Conservation (phyloP, 106 monocot species). For the Allium cepa region DNA sequence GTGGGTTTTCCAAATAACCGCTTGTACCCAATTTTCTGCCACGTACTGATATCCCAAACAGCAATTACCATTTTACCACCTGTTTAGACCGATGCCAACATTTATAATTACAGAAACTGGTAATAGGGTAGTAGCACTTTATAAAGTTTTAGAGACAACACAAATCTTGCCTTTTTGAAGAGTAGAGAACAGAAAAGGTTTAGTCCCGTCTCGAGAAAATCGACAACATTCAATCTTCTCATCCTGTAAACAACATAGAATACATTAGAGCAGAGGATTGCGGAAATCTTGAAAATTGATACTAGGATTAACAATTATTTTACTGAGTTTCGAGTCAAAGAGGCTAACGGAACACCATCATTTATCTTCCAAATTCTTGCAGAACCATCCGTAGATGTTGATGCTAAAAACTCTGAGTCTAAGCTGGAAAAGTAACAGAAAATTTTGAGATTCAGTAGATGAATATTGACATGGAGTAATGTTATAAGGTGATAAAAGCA, state of each 20-base stretch:
- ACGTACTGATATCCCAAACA: conserved; percentile 92
- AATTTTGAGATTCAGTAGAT: background rate
- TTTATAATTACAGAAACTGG: background rate
- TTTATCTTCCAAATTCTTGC: conserved; percentile 94
- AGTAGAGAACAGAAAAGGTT: conserved; percentile 89
- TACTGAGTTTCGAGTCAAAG: conserved; percentile 66
- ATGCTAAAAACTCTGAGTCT: conserved; percentile 85
- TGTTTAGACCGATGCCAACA: conserved; percentile 15
- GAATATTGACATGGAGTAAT: too few species aligned
- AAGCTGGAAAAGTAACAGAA: conserved; percentile 44
- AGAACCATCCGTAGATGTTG: conserved; percentile 88
- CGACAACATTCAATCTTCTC: conserved; percentile 97
- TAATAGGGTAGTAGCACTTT: background rate
- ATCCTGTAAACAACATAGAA: conserved; percentile 35
- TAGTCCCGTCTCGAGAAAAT: conserved; percentile 93
- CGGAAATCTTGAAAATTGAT: background rate
- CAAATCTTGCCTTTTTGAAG: conserved; percentile 55
- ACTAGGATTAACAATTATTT: background rate
- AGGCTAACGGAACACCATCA: conserved; percentile 70
- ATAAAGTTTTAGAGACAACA: background rate
- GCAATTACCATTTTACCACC: conserved; percentile 43
- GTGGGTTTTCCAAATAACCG: conserved; percentile 62
- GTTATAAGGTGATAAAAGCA: too few species aligned
- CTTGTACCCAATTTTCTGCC: conserved; percentile 90
- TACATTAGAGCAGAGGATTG: background rate